Percentiles rank a stretch among this genome's conserved stretches.
These are phyloP conservation scores for Ganoderma lucidum DNA, from an alignment of 1,284 basidiomycete species.

Conservation along the genomic window DNA sequence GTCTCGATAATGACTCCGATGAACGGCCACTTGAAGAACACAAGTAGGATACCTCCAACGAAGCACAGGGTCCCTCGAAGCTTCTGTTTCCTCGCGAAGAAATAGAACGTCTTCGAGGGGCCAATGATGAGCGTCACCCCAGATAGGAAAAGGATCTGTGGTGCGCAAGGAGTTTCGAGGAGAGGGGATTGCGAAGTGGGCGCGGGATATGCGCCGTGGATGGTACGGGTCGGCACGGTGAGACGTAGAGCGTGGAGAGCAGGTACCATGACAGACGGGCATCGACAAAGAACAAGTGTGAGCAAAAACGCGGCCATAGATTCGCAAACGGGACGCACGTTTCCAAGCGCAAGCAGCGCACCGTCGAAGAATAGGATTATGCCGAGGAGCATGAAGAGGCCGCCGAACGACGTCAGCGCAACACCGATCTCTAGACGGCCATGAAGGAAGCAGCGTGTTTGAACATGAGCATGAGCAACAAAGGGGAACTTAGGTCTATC, in stretches of 20 bases:
- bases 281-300: neutral
- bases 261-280: neutral
- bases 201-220: neutral
- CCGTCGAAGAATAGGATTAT: conserved; percentile 98
- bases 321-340: conserved; percentile 60
- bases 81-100: conserved; percentile 97
- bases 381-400: conserved; percentile 95
- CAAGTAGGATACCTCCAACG: conserved; percentile 87
- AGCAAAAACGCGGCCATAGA: neutral
- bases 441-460: neutral
- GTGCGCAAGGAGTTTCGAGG: neutral
- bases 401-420: conserved; percentile 96
- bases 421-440: conserved; percentile 86
- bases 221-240: neutral
- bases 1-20: conserved; percentile 94
- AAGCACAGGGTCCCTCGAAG: conserved; percentile 94
- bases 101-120: conserved; percentile 96
- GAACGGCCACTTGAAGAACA: conserved; percentile 94
- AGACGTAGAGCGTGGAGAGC: neutral
- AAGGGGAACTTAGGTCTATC: neutral
- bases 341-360: conserved; percentile 95
- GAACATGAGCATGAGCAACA: neutral
- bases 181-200: neutral
- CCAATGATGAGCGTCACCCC: conserved; percentile 96
- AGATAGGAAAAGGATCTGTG: conserved; percentile 89